Evolutionary conservation across 495 filamentous ascomycete genomes (phyloP).

Genomic region (Bacidia rubella): DNA sequence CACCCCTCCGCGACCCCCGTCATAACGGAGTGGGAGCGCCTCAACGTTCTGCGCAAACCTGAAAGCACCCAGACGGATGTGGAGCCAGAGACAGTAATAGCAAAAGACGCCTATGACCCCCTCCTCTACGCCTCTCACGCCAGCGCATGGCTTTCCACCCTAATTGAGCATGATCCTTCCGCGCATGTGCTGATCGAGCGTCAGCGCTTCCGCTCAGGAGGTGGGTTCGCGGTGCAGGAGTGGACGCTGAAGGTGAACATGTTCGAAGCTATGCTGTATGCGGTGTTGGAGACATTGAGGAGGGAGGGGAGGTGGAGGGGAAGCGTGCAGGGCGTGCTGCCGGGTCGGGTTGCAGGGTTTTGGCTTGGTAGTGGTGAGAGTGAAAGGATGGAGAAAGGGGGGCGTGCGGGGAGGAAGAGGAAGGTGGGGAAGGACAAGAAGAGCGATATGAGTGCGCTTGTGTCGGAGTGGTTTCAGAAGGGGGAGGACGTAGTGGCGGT

Average conservation of each 20-base stretch:
- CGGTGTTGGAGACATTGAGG: conserved; percentile 47
- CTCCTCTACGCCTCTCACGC: conserved; percentile 45
- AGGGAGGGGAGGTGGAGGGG: conserved; percentile 23
- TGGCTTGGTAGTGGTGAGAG: conserved; percentile 22
- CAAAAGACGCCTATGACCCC: conserved; percentile 42
- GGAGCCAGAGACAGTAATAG: background rate
- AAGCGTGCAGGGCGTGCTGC: conserved; percentile 26
- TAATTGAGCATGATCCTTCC: conserved; percentile 33
- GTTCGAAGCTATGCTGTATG: conserved; percentile 80
- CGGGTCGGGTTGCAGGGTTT: conserved; percentile 29
- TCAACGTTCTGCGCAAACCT: conserved; percentile 7
- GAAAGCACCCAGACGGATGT: background rate
- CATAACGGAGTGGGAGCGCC: conserved; percentile 16
- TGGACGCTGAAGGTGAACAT: conserved; percentile 89
- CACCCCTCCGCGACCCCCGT: conserved; percentile 16
- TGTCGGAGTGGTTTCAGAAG: conserved; percentile 39
- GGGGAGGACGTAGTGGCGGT: conserved; percentile 9
- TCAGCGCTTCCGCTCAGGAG: conserved; percentile 67
- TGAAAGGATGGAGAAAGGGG: background rate
- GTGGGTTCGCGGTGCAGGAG: conserved; percentile 54
- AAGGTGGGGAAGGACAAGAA: conserved; percentile 28
- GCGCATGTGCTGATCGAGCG: conserved; percentile 77
- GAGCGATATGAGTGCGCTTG: conserved; percentile 45
- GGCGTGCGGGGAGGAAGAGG: background rate
- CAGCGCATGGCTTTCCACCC: conserved; percentile 41